Evolutionary conservation across 2,329 filamentous ascomycete species (phyloP), one percentile per base, ranked within the genome.

Genomic region (Colletotrichum tropicale): DNA sequence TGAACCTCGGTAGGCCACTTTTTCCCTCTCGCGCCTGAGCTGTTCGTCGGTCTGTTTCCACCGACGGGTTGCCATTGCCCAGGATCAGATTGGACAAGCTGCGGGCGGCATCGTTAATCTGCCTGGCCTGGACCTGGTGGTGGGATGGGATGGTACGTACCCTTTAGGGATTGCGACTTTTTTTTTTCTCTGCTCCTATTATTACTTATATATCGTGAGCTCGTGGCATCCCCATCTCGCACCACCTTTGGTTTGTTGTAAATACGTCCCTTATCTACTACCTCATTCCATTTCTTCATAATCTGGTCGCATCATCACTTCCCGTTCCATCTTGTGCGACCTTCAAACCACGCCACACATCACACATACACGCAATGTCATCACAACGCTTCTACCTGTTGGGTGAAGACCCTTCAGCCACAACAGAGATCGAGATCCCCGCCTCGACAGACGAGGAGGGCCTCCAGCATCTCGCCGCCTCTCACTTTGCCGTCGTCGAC

Each of bases 401-500:
- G 66, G 87, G 87, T 18, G 85, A 88, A 67, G 81, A 83, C 74
- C 78, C 81, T 58, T 82, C 82, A 12, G 82, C 80, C 15, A 81
- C 83, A n/a, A 81, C 76, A 70, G 82, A 84, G 8, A 82, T 88
- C 55, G 84, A 86, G 9, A 65, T 88, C 6, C 79, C 83, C n/a
- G 60, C 80, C 7, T 79, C 81, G 3, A 71, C 80, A n/a, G 82
- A 86, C 55, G 80, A 83, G 28, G 83, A 86, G 32, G 83, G 81
- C 18, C 82, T 88, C 2, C 83, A 83, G 34, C 81, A 87, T 60
- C 77, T 86, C 16, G 80, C 87, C 18, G 86, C 86, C 6, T 83
- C 85, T 13, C 81, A 86, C 60, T 88, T 87, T 78, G 83, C 85
- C 65, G 84, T 88, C 70, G 86, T 87, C 55, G 83, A 87, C 9